A percentile compares a stretch with the other conserved stretches of the same genome.
These are phyloP conservation scores for Closterium sp. DNA, from an alignment of 139 green algal species.

Conservation along the genomic window DNA sequence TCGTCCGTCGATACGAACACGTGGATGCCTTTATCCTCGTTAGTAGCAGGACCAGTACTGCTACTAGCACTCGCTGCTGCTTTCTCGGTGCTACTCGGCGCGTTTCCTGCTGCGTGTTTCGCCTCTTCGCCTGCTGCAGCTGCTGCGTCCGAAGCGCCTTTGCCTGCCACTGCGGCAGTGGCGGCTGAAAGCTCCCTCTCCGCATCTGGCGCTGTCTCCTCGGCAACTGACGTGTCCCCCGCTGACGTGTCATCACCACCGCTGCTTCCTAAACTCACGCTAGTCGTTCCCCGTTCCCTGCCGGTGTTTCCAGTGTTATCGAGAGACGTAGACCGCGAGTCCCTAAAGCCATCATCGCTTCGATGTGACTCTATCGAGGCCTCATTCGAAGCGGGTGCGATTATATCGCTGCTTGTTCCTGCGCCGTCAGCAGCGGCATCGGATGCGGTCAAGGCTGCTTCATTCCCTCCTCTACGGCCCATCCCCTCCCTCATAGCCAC, in stretches of 20 bases:
- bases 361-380: background rate
- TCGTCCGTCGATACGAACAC: slow-evolving; percentile 41
- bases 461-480: background rate
- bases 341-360: background rate
- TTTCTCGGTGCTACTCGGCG: background rate
- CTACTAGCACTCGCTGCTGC: background rate
- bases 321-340: background rate
- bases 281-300: background rate
- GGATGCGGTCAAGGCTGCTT: background rate
- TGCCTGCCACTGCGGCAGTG: background rate
- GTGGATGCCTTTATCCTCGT: slow-evolving; percentile 10
- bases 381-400: background rate
- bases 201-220: background rate
- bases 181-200: background rate
- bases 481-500: background rate
- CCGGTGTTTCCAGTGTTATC: background rate
- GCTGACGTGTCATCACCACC: background rate
- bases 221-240: background rate
- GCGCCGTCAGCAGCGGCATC: too few relatives aligned
- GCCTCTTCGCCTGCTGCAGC: background rate
- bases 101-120: background rate
- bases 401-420: background rate
- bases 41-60: background rate
- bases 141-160: background rate
- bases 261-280: background rate